These are phyloP conservation scores for Beauveria rudraprayagi DNA, from an alignment of 2,329 filamentous ascomycete species.

Conservation along the genomic window DNA sequence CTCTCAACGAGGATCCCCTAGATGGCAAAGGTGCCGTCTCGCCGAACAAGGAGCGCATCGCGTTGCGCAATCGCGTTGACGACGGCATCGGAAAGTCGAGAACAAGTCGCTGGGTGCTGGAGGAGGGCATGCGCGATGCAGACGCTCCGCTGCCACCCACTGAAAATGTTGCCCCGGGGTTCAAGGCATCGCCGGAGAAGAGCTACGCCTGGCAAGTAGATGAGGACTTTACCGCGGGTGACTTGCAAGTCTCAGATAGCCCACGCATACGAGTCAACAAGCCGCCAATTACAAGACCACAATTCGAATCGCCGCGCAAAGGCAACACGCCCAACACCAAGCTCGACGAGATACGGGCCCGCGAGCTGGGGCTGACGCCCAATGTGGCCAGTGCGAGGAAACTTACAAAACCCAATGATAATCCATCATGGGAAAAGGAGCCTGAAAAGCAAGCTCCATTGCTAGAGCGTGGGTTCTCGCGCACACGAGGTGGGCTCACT, in stretches of 20 bases:
- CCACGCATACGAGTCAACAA: constrained; percentile 38
- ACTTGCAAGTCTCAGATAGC: constrained; percentile 47
- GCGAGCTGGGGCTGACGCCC: constrained; percentile 22
- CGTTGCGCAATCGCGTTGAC: constrained; percentile 5
- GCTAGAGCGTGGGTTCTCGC: constrained; percentile 21
- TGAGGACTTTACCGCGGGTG: constrained; percentile 48
- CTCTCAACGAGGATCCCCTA: constrained; percentile 17
- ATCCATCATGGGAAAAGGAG: constrained; percentile 25
- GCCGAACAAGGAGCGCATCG: constrained; percentile 8
- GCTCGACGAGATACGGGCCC: constrained; percentile 36
- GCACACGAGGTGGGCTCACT: constrained; percentile 27
- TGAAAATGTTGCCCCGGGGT: constrained; percentile 16
- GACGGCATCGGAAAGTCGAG: constrained; percentile 10
- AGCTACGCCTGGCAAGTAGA: constrained; percentile 49
- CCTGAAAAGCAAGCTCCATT: constrained; percentile 26
- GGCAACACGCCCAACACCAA: constrained; percentile 31
- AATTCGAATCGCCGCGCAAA: constrained; percentile 11
- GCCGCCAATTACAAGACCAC: constrained; percentile 24
- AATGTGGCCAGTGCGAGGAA: background rate
- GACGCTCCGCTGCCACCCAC: constrained; percentile 27
- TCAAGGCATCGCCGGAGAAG: constrained; percentile 37
- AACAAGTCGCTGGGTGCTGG: constrained; percentile 15
- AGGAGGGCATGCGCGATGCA: constrained; percentile 13
- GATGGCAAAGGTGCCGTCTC: background rate
- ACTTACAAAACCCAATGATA: constrained; percentile 28